Base-by-base conservation (phyloP, 306 rosid species). In the Prunus mira region DNA sequence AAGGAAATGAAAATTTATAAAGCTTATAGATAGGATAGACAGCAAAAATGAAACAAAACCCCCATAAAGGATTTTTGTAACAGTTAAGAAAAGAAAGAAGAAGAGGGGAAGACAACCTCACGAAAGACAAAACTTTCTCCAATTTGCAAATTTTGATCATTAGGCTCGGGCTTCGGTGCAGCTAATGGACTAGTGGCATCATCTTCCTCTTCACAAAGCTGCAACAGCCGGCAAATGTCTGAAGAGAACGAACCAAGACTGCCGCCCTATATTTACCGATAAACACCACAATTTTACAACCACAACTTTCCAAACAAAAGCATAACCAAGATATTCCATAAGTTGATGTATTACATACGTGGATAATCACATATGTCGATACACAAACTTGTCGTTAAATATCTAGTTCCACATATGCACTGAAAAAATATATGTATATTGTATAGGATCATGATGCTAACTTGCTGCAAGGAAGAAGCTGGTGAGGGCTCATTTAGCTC, bases 401-500 rank as follows among this genome's bases (percentile, higher is more conserved):
- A 45, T 60, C 3, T 43, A 24, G 57, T 58, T 73, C 74, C 52
- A 84, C 25, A 61, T 69, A 78, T 18, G 79, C 45, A 47, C 54
- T 66, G 22, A 70, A 51, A 72, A 46, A 61, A 75, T 45, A 45
- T 71, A 77, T 60, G n/a, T 27, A 76, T 24, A 80, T 60, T 73
- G 62, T 52, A 73, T 55, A 79, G 10, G 15, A 71, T 30, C 43
- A 49, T 50, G 65, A 72, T 57, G 84, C 95, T 89, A 72, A 95
- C 98, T 85, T 92, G 97, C 85, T 95, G 98, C 87, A 95, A 82
- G 27, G 99, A 95, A 68, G 99, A 92, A 57, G 97, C 96, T 3
- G 98, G 97, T 57, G 99, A 90, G 54, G 99, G 93, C 81, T 95
- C 97, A 25, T 91, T 95, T 70, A 95, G 99, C 86, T 95, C 99